Conservation (phyloP, 495 filamentous ascomycete species). For the Penicillium maclennaniae region DNA sequence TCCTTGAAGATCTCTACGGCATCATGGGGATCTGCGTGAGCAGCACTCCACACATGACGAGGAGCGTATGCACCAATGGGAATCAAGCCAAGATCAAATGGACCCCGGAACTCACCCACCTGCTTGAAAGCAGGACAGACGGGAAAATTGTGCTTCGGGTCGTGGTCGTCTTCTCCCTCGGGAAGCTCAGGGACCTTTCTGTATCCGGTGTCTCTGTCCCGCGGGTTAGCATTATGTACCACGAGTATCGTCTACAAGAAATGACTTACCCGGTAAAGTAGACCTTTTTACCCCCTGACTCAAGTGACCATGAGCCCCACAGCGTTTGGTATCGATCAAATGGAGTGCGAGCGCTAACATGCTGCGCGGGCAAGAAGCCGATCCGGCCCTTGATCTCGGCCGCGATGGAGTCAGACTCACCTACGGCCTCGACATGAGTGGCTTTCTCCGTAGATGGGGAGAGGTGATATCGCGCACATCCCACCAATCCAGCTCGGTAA, state of each 20-base stretch:
- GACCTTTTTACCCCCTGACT: constrained; percentile 55
- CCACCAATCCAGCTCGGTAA: constrained; percentile 97
- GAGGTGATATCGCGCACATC: constrained; percentile 72
- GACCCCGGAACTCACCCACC: constrained; percentile 76
- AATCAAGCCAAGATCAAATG: constrained; percentile 90
- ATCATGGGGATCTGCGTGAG: constrained; percentile 89
- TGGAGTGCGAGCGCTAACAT: constrained; percentile 63
- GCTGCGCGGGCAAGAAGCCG: constrained; percentile 82
- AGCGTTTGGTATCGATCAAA: constrained; percentile 72
- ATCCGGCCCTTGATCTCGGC: constrained; percentile 68
- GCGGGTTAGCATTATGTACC: constrained; percentile 6
- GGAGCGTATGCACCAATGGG: constrained; percentile 93
- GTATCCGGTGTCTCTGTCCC: constrained; percentile 68
- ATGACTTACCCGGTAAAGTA: constrained; percentile 43
- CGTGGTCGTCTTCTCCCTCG: constrained; percentile 68
- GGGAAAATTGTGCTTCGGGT: constrained; percentile 64
- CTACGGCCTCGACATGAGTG: constrained; percentile 24
- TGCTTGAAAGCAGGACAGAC: constrained; percentile 82
- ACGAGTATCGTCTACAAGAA: neutral
- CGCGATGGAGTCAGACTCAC: constrained; percentile 21
- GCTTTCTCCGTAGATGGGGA: constrained; percentile 31
- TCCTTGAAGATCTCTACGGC: constrained; percentile 87
- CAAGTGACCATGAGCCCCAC: constrained; percentile 83
- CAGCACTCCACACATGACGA: constrained; percentile 65
- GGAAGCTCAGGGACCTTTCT: constrained; percentile 69